phyloP scores from a whole-genome alignment of 2,329 filamentous ascomycete species.

The Apiospora sp. region DNA sequence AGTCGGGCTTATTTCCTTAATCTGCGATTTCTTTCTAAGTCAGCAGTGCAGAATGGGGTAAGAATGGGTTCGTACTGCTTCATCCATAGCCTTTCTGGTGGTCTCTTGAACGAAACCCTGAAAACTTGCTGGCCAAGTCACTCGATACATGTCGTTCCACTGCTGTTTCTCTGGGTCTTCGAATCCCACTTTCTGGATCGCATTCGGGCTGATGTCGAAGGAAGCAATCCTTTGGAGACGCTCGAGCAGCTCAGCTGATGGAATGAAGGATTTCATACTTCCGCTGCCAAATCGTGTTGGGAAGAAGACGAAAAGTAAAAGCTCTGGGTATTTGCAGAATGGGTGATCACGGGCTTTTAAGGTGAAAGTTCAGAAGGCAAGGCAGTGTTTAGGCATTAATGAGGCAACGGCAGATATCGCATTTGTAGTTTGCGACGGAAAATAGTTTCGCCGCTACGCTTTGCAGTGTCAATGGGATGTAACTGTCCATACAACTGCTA shows the following conservation, averaged over 20 bases:
- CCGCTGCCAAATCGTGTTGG: background rate
- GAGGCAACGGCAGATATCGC: background rate
- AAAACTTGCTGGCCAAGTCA: background rate
- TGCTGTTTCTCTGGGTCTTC: background rate
- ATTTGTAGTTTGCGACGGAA: background rate
- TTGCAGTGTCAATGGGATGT: background rate
- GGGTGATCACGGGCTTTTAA: background rate
- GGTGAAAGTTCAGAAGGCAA: background rate
- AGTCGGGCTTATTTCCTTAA: background rate
- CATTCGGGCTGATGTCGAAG: background rate
- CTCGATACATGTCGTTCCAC: background rate
- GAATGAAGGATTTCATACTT: background rate
- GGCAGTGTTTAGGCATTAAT: background rate
- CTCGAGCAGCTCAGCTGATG: background rate
- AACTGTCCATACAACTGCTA: background rate
- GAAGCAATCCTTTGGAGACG: constrained; percentile 2
- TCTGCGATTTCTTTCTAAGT: background rate
- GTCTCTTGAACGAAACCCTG: background rate
- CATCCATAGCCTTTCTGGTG: background rate
- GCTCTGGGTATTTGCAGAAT: background rate
- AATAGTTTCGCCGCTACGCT: background rate
- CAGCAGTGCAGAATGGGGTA: background rate
- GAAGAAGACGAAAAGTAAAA: background rate
- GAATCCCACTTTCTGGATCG: background rate
- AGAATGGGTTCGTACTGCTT: background rate